These are phyloP conservation scores for Xylariaceae sp. DNA, from an alignment of 2,329 filamentous ascomycete genomes.

Conservation along the genomic window DNA sequence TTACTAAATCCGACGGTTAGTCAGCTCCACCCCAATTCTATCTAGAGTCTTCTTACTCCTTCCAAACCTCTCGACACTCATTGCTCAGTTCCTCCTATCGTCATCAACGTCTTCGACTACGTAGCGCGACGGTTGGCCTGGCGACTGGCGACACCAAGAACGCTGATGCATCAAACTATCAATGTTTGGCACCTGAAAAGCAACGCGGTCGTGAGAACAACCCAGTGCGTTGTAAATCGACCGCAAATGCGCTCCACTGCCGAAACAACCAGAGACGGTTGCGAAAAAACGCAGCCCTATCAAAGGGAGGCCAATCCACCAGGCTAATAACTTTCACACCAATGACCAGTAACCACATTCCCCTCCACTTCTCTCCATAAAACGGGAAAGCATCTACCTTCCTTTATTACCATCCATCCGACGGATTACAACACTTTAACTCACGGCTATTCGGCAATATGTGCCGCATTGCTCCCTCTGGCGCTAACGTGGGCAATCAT, in stretches of 20 bases:
- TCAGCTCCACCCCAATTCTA: too few species aligned
- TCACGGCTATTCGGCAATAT: not conserved
- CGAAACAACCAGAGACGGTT: not conserved
- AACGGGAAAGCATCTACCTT: not conserved
- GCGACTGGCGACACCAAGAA: too few species aligned
- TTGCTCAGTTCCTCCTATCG: not conserved
- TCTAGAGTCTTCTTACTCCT: not conserved
- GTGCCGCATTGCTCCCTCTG: slow-evolving; percentile 4
- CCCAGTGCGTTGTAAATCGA: not conserved
- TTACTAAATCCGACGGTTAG: too few species aligned
- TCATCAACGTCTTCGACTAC: not conserved
- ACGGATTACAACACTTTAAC: not conserved
- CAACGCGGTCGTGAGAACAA: not conserved
- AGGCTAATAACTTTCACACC: not conserved
- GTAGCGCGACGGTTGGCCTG: not conserved
- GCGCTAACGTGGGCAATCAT: not conserved
- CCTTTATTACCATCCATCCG: not conserved
- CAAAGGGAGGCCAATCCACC: not conserved
- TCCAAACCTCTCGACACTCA: not conserved
- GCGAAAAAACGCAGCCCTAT: not conserved
- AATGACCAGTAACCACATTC: not conserved
- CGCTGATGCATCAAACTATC: not conserved
- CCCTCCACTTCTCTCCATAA: not conserved
- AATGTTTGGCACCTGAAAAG: not conserved
- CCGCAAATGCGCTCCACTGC: not conserved